These are phyloP conservation scores for Acacia pycnantha DNA, from an alignment of 331 rosid species.

Conservation along the genomic window DNA sequence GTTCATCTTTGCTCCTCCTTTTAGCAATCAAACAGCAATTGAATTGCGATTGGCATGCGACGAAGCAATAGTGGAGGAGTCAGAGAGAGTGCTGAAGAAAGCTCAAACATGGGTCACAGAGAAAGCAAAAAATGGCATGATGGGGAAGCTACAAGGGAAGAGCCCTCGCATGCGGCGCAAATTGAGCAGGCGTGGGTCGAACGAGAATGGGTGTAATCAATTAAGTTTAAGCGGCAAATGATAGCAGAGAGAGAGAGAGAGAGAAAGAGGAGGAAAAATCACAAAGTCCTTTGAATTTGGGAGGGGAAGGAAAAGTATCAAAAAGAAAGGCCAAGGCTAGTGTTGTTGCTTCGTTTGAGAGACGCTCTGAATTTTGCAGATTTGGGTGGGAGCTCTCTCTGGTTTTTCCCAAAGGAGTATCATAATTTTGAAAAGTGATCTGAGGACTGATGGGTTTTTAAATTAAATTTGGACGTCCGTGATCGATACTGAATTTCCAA, in stretches of 20 bases:
- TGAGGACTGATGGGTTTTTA: constrained; percentile 20
- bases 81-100: constrained; percentile 34
- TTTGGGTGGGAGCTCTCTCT: background rate
- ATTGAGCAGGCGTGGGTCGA: constrained; percentile 43
- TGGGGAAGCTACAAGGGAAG: background rate
- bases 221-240: constrained; percentile 30
- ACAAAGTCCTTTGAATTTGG: background rate
- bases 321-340: constrained; percentile 1
- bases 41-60: constrained; percentile 24
- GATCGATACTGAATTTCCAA: constrained; percentile 24
- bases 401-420: constrained; percentile 21
- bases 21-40: constrained; percentile 13
- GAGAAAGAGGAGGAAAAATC: constrained; percentile 4
- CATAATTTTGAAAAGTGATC: constrained; percentile 34
- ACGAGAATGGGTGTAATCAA: constrained; percentile 46
- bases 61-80: constrained; percentile 38
- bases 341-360: constrained; percentile 23
- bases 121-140: constrained; percentile 19
- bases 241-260: constrained; percentile 31
- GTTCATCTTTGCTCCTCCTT: background rate
- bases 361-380: constrained; percentile 17
- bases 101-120: constrained; percentile 24
- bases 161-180: constrained; percentile 39
- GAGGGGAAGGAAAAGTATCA: constrained; percentile 27
- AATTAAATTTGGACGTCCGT: constrained; percentile 29